Percentiles rank a stretch among this genome's conserved stretches.
Evolutionary conservation across 2,329 filamentous ascomycete genomes (phyloP).

Genomic region (Neopestalotiopsis clavispora): DNA sequence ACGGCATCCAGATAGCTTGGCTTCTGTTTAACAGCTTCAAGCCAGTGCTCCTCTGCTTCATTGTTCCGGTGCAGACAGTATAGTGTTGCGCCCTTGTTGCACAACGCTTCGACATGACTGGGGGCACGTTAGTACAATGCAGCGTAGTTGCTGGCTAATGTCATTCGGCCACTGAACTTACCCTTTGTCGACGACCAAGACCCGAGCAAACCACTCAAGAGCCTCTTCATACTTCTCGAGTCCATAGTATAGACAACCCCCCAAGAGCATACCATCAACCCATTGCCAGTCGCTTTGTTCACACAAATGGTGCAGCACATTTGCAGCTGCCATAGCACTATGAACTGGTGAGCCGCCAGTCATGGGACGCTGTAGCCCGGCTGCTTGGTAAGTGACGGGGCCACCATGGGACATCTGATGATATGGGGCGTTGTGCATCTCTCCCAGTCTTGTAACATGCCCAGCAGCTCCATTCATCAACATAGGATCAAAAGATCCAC

Average conservation of each 20-base stretch:
- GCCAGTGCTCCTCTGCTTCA: slow-evolving; percentile 88
- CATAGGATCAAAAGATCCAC: neutral
- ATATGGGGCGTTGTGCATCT: slow-evolving; percentile 24
- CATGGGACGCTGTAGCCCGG: slow-evolving; percentile 27
- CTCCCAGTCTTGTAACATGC: slow-evolving; percentile 17
- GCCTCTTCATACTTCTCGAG: slow-evolving; percentile 83
- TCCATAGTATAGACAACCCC: slow-evolving; percentile 90
- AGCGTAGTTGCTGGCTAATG: slow-evolving; percentile 6
- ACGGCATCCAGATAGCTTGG: slow-evolving; percentile 94
- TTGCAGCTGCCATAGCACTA: slow-evolving; percentile 70
- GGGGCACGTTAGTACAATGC: slow-evolving; percentile 22
- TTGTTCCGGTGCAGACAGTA: slow-evolving; percentile 81
- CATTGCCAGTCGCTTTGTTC: slow-evolving; percentile 84
- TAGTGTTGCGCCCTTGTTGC: slow-evolving; percentile 88
- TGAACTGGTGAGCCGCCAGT: slow-evolving; percentile 47
- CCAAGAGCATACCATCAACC: slow-evolving; percentile 91
- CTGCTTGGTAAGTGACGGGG: slow-evolving; percentile 21
- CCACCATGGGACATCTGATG: slow-evolving; percentile 32
- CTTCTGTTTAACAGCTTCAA: slow-evolving; percentile 78
- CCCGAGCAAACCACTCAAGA: slow-evolving; percentile 73
- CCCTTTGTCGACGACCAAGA: slow-evolving; percentile 60
- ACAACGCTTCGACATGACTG: slow-evolving; percentile 90
- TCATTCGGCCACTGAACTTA: slow-evolving; percentile 39
- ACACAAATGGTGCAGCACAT: slow-evolving; percentile 75
- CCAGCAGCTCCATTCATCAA: neutral